phyloP scores from a whole-genome alignment of 2,329 filamentous ascomycete species.

The Sphaerulina populicola region DNA sequence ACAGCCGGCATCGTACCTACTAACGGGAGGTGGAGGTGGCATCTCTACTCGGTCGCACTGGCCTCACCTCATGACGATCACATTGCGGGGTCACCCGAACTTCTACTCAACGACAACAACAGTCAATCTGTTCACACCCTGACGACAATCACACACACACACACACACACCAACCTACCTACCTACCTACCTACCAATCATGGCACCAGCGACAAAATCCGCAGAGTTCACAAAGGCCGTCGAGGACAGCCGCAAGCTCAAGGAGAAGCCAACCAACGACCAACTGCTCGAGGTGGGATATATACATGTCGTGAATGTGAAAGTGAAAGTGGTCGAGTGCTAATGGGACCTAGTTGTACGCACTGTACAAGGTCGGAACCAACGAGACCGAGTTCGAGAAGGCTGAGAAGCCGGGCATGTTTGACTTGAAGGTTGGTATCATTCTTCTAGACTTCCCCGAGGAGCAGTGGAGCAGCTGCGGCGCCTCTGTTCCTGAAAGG shows the following conservation, averaged over 20 bases:
- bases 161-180: background rate
- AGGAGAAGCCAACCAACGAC: conserved; percentile 54
- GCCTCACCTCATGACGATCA: no score
- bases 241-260: conserved; percentile 59
- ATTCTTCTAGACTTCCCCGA: no score
- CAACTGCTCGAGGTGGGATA: conserved; percentile 52
- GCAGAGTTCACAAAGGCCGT: conserved; percentile 78
- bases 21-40: no score
- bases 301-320: background rate
- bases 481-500: no score
- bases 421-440: conserved; percentile 57
- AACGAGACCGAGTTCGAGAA: conserved; percentile 32
- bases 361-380: conserved; percentile 41
- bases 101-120: background rate
- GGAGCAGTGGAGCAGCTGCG: no score
- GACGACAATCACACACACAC: background rate
- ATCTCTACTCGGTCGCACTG: no score
- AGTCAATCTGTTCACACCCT: no score
- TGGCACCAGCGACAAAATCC: conserved; percentile 13
- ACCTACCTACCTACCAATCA: background rate
- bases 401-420: conserved; percentile 53
- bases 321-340: background rate
- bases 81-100: no score
- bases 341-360: conserved; percentile 42
- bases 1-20: no score